These are phyloP conservation scores for Leishmania martiniquensis DNA, from an alignment of 208 protist genomes.

Conservation along the genomic window DNA sequence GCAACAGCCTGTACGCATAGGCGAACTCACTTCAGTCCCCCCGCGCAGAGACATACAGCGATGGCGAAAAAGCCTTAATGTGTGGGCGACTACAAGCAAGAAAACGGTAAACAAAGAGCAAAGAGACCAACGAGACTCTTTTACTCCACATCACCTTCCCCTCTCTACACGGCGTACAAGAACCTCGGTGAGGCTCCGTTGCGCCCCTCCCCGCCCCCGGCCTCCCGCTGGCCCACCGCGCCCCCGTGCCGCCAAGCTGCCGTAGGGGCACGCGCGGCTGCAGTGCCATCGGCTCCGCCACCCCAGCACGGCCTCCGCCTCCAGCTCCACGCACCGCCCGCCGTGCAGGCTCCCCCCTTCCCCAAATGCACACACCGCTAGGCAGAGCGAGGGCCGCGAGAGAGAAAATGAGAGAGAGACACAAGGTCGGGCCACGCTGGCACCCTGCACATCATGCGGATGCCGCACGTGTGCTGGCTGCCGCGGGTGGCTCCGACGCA, in stretches of 20 bases:
- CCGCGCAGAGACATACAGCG: no score
- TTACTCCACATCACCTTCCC: no score
- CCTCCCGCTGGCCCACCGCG: neutral
- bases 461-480: neutral
- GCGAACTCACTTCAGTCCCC: no score
- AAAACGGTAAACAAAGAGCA: neutral
- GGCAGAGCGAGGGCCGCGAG: neutral
- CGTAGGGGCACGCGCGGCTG: neutral
- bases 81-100: no score
- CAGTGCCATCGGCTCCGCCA: neutral
- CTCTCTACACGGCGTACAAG: no score
- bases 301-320: neutral
- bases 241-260: neutral
- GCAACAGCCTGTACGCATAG: no score
- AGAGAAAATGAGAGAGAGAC: no score
- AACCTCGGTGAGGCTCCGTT: no score
- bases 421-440: neutral
- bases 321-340: neutral
- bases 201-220: neutral
- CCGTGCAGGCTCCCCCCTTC: neutral
- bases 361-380: neutral
- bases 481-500: neutral
- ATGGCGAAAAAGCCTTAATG: no score
- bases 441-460: neutral
- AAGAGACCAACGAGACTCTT: no score